Evolutionary conservation across 179 eudicot genomes (phyloP).

Genomic region (Beta lomatogona): DNA sequence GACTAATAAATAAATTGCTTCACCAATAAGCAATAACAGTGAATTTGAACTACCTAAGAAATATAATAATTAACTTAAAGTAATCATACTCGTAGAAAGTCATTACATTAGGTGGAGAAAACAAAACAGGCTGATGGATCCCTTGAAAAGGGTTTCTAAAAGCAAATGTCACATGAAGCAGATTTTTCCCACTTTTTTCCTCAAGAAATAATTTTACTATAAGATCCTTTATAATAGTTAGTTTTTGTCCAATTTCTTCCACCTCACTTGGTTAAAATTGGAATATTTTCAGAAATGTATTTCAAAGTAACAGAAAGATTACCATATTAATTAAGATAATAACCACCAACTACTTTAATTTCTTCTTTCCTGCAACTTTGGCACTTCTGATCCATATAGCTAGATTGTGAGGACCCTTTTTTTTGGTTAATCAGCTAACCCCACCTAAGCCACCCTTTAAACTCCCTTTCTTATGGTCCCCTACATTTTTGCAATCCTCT

Average conservation of each 20-base stretch:
- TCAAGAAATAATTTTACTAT: background rate
- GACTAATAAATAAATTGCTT: slow-evolving; percentile 11
- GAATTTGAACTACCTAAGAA: background rate
- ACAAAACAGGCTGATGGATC: background rate
- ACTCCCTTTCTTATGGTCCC: slow-evolving; percentile 28
- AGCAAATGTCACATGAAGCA: slow-evolving; percentile 6
- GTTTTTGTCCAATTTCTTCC: no score
- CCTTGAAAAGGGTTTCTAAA: background rate
- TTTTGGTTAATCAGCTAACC: slow-evolving; percentile 26
- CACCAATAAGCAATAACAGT: background rate
- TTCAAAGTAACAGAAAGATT: no score
- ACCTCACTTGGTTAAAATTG: no score
- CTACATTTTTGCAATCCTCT: slow-evolving; percentile 16
- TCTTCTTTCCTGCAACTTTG: slow-evolving; percentile 6
- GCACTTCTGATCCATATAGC: background rate
- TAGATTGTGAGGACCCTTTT: slow-evolving; percentile 12
- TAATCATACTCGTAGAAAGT: slow-evolving; percentile 23
- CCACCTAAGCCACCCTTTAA: slow-evolving; percentile 18
- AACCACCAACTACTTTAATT: slow-evolving; percentile 13
- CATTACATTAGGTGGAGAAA: slow-evolving; percentile 38
- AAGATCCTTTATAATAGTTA: background rate
- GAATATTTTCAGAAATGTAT: background rate
- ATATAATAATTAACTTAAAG: background rate
- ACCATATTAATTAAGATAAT: background rate
- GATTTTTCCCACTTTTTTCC: background rate